Percentiles rank a stretch among this genome's conserved stretches.
Conservation (phyloP, 768 basidiomycete species). For the Tephrocybe sp. region DNA sequence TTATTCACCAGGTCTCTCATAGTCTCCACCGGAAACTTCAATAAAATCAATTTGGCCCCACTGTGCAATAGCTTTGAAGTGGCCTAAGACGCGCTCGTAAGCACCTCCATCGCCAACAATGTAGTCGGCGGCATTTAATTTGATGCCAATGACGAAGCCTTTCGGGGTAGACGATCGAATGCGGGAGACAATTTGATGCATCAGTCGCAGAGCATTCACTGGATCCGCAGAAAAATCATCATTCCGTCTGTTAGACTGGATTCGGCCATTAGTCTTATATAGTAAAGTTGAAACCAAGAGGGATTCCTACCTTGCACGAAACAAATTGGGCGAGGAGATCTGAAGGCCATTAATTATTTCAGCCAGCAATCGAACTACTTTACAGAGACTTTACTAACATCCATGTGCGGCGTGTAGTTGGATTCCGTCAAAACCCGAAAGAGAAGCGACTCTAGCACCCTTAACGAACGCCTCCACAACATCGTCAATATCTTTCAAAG, state of each 20-base stretch:
- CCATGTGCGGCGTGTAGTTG: constrained; percentile 87
- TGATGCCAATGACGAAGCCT: constrained; percentile 74
- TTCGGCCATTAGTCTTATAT: background rate
- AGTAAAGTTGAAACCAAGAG: background rate
- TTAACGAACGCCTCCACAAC: constrained; percentile 63
- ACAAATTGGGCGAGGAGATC: constrained; percentile 82
- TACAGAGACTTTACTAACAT: constrained; percentile 71
- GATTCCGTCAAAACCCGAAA: constrained; percentile 82
- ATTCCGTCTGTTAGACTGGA: constrained; percentile 43
- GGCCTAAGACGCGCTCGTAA: constrained; percentile 51
- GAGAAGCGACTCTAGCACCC: constrained; percentile 63
- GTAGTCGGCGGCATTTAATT: constrained; percentile 82
- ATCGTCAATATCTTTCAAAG: constrained; percentile 54
- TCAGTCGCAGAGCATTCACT: constrained; percentile 51
- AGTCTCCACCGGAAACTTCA: constrained; percentile 87
- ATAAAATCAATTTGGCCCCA: constrained; percentile 80
- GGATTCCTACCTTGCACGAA: constrained; percentile 56
- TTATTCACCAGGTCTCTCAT: constrained; percentile 73
- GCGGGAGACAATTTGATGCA: constrained; percentile 51
- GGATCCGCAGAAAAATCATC: constrained; percentile 57
- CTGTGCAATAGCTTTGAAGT: constrained; percentile 57
- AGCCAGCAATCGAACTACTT: no score
- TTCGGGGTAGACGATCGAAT: constrained; percentile 56
- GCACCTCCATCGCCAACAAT: constrained; percentile 26
- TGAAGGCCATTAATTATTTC: no score